Percentiles rank a stretch among this genome's conserved stretches.
Evolutionary conservation across 345 rosid species (phyloP).

Genomic region (Salix viminalis): DNA sequence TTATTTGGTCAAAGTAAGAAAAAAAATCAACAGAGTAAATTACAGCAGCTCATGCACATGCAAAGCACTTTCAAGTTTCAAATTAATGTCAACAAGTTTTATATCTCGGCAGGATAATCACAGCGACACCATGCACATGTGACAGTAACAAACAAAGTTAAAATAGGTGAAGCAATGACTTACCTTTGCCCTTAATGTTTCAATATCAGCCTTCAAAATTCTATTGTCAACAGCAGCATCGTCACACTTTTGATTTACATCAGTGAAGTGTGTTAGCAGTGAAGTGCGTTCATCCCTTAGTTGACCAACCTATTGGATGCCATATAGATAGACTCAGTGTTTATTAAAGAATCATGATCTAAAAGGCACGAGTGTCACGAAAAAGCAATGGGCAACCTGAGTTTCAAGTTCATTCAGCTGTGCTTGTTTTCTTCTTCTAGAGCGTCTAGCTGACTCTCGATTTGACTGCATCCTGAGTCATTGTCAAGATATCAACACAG

Average conservation of each 20-base stretch:
- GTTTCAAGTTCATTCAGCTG: conserved; percentile 81
- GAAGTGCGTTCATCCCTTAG: conserved; percentile 72
- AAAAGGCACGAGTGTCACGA: neutral
- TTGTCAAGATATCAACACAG: conserved; percentile 12
- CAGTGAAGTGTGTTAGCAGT: conserved; percentile 60
- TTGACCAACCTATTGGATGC: conserved; percentile 58
- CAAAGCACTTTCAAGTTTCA: neutral
- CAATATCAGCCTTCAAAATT: conserved; percentile 93
- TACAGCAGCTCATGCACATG: neutral
- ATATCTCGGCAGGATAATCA: too few relatives aligned
- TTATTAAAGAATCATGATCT: neutral
- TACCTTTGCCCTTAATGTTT: conserved; percentile 88
- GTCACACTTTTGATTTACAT: conserved; percentile 69
- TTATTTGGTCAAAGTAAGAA: conserved; percentile 8
- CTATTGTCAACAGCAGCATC: conserved; percentile 78
- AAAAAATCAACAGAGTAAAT: neutral
- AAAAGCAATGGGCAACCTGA: conserved; percentile 50
- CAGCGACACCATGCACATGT: too few relatives aligned
- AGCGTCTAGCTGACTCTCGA: conserved; percentile 98
- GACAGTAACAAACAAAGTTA: neutral
- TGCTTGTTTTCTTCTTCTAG: conserved; percentile 87
- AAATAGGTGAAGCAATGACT: neutral
- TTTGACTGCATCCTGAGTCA: conserved; percentile 82
- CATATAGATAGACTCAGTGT: conserved; percentile 9
- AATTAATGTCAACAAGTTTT: neutral